Percentiles rank a stretch among this genome's conserved stretches.
These are phyloP conservation scores for Tilletia horrida DNA, from an alignment of 1,284 basidiomycete genomes.

Conservation along the genomic window DNA sequence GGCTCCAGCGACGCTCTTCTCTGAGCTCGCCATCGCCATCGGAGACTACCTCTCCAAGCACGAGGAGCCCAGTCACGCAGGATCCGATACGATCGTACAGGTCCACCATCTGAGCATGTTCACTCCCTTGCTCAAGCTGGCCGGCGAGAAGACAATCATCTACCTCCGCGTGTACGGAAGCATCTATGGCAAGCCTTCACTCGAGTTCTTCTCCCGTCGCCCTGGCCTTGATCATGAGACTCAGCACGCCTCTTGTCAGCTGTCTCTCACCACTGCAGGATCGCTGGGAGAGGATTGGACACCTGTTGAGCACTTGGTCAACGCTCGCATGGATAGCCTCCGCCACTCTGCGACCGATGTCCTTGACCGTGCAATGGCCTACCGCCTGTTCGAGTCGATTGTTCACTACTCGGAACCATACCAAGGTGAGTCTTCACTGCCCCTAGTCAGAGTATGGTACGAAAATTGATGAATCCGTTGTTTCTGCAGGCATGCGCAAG, in stretches of 20 bases:
- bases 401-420: slow-evolving; percentile 32
- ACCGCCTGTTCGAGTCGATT: slow-evolving; percentile 34
- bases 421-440: slow-evolving; percentile 10
- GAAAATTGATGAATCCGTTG: too few species aligned
- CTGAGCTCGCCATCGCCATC: slow-evolving; percentile 34
- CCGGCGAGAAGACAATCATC: too few species aligned
- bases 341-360: slow-evolving; percentile 20
- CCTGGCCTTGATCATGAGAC: slow-evolving; percentile 29
- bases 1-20: slow-evolving; percentile 33
- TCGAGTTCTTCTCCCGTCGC: slow-evolving; percentile 34
- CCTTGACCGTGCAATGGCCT: slow-evolving; percentile 28
- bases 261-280: too few species aligned
- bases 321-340: slow-evolving; percentile 21
- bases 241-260: slow-evolving; percentile 32
- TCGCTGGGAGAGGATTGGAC: too few species aligned
- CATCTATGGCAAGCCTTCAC: slow-evolving; percentile 28
- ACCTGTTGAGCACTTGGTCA: slow-evolving; percentile 26
- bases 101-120: slow-evolving; percentile 34
- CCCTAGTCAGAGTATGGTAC: too few species aligned
- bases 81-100: too few species aligned
- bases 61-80: slow-evolving; percentile 15
- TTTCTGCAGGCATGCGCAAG: slow-evolving; percentile 28
- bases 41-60: slow-evolving; percentile 24
- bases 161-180: slow-evolving; percentile 23
- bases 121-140: slow-evolving; percentile 21